Evolutionary conservation across 2,329 filamentous ascomycete genomes (phyloP).

Genomic region (Aureobasidium sp.): DNA sequence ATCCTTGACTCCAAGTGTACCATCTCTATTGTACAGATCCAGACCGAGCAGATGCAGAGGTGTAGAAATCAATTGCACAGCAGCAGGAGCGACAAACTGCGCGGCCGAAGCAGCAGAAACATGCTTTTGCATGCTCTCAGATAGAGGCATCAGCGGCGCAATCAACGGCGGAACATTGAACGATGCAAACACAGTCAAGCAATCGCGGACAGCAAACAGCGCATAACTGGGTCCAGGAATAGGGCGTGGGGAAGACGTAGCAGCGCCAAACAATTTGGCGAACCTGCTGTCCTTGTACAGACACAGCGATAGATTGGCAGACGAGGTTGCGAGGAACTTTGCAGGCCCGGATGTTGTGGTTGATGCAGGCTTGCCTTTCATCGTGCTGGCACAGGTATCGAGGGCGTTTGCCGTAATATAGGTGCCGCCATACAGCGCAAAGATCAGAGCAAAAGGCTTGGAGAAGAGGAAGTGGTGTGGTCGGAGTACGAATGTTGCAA

Average conservation of each 20-base stretch:
- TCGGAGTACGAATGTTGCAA: constrained; percentile 49
- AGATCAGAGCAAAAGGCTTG: constrained; percentile 61
- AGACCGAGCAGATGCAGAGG: constrained; percentile 79
- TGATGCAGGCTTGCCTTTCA: constrained; percentile 49
- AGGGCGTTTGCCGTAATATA: constrained; percentile 83
- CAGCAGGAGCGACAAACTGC: constrained; percentile 74
- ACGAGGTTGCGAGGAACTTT: constrained; percentile 74
- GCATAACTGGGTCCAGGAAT: constrained; percentile 66
- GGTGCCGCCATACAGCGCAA: constrained; percentile 72
- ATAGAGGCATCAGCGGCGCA: constrained; percentile 55
- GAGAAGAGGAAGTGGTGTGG: constrained; percentile 57
- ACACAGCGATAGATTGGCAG: constrained; percentile 78
- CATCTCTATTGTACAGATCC: constrained; percentile 72
- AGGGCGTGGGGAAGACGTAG: constrained; percentile 37
- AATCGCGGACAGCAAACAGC: constrained; percentile 77
- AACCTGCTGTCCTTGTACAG: constrained; percentile 88
- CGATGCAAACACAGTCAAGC: constrained; percentile 80
- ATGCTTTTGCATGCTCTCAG: constrained; percentile 44
- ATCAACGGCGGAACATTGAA: constrained; percentile 84
- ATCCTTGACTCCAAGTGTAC: constrained; percentile 46
- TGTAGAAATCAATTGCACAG: constrained; percentile 71
- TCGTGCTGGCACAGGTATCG: constrained; percentile 68
- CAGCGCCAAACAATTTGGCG: constrained; percentile 70
- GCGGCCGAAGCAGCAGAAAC: constrained; percentile 48
- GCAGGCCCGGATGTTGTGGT: constrained; percentile 63